Evolutionary conservation across 257 asterid genomes (phyloP), one percentile per base, ranked within the genome.

Genomic region (Orobanche coerulescens): DNA sequence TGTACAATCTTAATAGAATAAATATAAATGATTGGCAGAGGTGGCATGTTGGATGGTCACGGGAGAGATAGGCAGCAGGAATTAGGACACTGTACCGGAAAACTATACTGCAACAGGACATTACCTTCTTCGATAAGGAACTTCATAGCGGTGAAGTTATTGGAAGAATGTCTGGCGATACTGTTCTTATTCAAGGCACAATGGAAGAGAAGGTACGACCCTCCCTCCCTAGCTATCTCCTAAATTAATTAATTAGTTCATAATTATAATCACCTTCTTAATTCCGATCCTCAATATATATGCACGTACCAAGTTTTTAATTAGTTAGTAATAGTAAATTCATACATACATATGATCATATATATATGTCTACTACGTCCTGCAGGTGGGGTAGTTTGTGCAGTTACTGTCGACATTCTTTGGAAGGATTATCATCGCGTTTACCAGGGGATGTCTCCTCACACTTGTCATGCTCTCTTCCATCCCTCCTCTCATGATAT

Each of bases 201-300:
- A 86, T 86, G 77, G 95, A 95, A 1, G 96, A 89, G 83, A 89
- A 89, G 91, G 95, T 81, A n/a, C n/a, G n/a, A n/a, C n/a, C n/a
- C n/a, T n/a, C n/a, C n/a, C n/a, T n/a, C n/a, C n/a, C n/a, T n/a
- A n/a, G n/a, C n/a, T n/a, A n/a, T n/a, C n/a, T n/a, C n/a, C n/a
- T n/a, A n/a, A n/a, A n/a, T n/a, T n/a, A n/a, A n/a, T n/a, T n/a
- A n/a, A n/a, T n/a, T n/a, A n/a, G n/a, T n/a, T n/a, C n/a, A n/a
- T n/a, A n/a, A n/a, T n/a, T n/a, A n/a, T n/a, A n/a, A n/a, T n/a
- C n/a, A n/a, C n/a, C n/a, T n/a, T n/a, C n/a, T n/a, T n/a, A n/a
- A n/a, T n/a, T n/a, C n/a, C n/a, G n/a, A n/a, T n/a, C n/a, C n/a
- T n/a, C n/a, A n/a, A n/a, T n/a, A n/a, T n/a, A n/a, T n/a, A n/a